Percentiles rank a stretch among this genome's conserved stretches.
Evolutionary conservation across 306 rosid genomes (phyloP).

Genomic region (Dalbergia oliveri): DNA sequence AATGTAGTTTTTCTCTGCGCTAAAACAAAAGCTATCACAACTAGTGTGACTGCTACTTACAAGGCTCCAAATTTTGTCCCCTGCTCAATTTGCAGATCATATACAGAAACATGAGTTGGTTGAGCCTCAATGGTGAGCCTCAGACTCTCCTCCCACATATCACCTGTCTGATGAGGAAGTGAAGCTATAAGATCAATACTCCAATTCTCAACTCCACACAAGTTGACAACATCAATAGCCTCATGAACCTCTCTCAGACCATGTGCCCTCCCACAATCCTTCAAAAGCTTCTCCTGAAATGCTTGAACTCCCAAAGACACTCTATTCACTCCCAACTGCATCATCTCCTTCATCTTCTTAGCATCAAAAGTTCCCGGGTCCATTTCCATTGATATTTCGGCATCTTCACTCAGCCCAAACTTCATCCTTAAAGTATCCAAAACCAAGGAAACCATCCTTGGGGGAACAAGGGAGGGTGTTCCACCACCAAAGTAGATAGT

Average conservation of each 20-base stretch:
- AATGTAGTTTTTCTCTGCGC: too few relatives aligned
- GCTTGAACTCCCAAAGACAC: constrained; percentile 97
- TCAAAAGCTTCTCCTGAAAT: constrained; percentile 85
- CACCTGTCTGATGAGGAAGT: constrained; percentile 78
- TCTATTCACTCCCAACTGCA: constrained; percentile 81
- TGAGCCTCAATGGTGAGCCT: constrained; percentile 71
- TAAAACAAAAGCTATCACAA: background rate
- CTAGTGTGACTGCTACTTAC: constrained; percentile 56
- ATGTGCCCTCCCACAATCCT: constrained; percentile 90
- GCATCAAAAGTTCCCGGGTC: constrained; percentile 93
- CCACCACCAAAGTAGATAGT: constrained; percentile 94
- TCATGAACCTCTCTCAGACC: constrained; percentile 81
- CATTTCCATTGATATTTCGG: constrained; percentile 93
- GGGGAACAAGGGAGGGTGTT: constrained; percentile 90
- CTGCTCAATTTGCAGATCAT: constrained; percentile 90
- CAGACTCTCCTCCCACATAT: constrained; percentile 91
- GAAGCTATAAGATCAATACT: constrained; percentile 94
- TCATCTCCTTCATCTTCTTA: constrained; percentile 63
- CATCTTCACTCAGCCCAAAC: constrained; percentile 67
- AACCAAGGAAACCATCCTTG: constrained; percentile 67
- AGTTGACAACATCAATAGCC: constrained; percentile 71
- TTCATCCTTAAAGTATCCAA: constrained; percentile 63
- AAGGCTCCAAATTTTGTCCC: constrained; percentile 82
- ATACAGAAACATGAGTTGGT: constrained; percentile 88
- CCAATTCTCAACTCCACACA: constrained; percentile 87